Base-by-base conservation (phyloP, 2,329 filamentous ascomycete genomes). In the Fusarium fujikuroi region DNA sequence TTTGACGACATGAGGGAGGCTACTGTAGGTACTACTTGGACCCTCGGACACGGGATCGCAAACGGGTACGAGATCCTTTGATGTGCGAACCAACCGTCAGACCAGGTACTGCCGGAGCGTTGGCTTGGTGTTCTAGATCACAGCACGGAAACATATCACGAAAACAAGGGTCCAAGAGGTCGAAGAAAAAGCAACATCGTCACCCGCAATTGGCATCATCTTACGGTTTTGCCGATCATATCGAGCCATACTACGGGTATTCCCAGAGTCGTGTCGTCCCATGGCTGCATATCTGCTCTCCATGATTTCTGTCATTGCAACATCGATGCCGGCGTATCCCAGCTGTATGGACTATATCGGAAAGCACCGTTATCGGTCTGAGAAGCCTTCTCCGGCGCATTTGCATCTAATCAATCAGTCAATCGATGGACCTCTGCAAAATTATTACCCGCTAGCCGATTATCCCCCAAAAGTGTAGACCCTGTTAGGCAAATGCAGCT, bases 221-320 rank as follows among this genome's bases (percentile, higher is more conserved):
- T 69, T 59, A 70, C 52, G 52, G 56, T 53, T 66, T 60, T 56
- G 25, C 39, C 49, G 52, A 63, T 72, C 59, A 44, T 56, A 72
- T 73, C 62, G 71, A 64, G 54, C 67, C 63, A 74, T 74, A 8
- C 39, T 32, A 72, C 60, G 63, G 71, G 67, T 60, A 69, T 47
- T 72, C 47, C 63, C 59, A 74, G 60, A 59, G 42, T 46, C 39
- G 47, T 58, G 68, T 76, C 75, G 73, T 77, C 67, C 65, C 75
- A 76, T 72, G 36, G 44, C 47, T 73, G 70, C 75, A 76, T 73
- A 77, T 65, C 15, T 58, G 60, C 66, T 72, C 52, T 74, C 21
- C 47, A 72, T 69, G 28, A 40, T 57, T 52, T 61, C 43, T 44
- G 43, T 39, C 39, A 43, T 30, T 74, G 63, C 30, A 64, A 65